Percentiles rank a stretch among this genome's conserved stretches.
phyloP scores from a whole-genome alignment of 306 rosid species.

The Delonix regia region DNA sequence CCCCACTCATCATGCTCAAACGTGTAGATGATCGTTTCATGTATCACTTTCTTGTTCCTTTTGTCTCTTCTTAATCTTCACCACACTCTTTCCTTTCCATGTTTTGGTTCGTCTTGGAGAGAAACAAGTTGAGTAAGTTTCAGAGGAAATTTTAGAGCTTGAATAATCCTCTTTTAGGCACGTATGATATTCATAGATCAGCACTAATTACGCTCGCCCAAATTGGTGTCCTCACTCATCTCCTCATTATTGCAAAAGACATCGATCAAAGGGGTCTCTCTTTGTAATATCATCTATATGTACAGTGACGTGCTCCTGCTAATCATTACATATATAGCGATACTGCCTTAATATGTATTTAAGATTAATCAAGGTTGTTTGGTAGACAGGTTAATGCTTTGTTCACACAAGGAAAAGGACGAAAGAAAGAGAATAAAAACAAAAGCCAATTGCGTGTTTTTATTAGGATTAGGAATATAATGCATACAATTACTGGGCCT shows the following conservation, averaged over 20 bases:
- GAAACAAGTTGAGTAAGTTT: not conserved
- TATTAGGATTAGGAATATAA: too few relatives aligned
- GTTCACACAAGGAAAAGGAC: not conserved
- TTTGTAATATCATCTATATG: not conserved
- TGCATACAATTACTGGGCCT: not conserved
- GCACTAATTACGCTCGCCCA: too few relatives aligned
- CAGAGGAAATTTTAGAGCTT: not conserved
- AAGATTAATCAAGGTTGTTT: too few relatives aligned
- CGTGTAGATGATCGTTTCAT: conserved; percentile 52
- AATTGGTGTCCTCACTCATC: too few relatives aligned
- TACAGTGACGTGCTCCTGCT: too few relatives aligned
- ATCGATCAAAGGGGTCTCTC: not conserved
- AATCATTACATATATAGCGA: too few relatives aligned
- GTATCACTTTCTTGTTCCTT: not conserved
- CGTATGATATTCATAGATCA: not conserved
- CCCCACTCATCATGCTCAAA: conserved; percentile 50
- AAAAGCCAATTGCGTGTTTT: too few relatives aligned
- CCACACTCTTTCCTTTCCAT: not conserved
- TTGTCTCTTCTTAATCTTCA: not conserved
- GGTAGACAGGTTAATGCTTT: not conserved
- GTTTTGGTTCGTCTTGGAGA: not conserved
- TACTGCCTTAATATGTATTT: too few relatives aligned
- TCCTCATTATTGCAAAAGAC: not conserved
- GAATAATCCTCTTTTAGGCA: not conserved
- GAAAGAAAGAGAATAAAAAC: not conserved